phyloP scores from a whole-genome alignment of 2,329 filamentous ascomycete genomes.

The Leptosphaerulina australis region DNA sequence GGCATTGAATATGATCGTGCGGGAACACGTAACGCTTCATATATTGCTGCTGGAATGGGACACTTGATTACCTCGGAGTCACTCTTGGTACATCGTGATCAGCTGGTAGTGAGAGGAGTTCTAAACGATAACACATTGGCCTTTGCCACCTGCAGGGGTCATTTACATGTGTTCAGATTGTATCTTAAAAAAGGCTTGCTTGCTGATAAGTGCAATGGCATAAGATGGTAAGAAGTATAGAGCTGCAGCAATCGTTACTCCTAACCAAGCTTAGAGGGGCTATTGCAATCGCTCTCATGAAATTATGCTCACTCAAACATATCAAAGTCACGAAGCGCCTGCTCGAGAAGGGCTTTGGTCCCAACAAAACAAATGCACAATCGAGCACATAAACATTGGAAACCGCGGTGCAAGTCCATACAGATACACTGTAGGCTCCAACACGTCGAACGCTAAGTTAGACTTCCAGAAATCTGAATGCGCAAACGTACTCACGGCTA shows the following conservation, averaged over 20 bases:
- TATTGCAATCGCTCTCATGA: slow-evolving; percentile 20
- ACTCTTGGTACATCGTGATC: slow-evolving; percentile 28
- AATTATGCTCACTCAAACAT: slow-evolving; percentile 23
- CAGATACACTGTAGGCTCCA: slow-evolving; percentile 21
- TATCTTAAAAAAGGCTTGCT: slow-evolving; percentile 19
- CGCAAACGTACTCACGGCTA: slow-evolving; percentile 19
- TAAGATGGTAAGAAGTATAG: neutral
- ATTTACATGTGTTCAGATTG: slow-evolving; percentile 22
- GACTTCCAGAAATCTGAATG: neutral
- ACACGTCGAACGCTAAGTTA: slow-evolving; percentile 20
- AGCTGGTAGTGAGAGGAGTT: slow-evolving; percentile 17
- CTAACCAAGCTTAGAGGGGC: slow-evolving; percentile 1
- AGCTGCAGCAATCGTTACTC: neutral
- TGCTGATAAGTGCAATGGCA: neutral
- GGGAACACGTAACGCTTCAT: slow-evolving; percentile 26
- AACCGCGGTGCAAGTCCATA: slow-evolving; percentile 20
- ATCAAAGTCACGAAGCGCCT: slow-evolving; percentile 23
- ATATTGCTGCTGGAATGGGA: slow-evolving; percentile 29
- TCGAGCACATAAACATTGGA: slow-evolving; percentile 24
- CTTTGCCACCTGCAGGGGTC: slow-evolving; percentile 24
- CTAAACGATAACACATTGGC: slow-evolving; percentile 23
- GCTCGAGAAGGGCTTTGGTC: slow-evolving; percentile 26
- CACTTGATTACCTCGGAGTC: slow-evolving; percentile 19
- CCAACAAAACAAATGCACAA: slow-evolving; percentile 15
- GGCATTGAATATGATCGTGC: slow-evolving; percentile 24